These are phyloP conservation scores for Neurospora hispaniola DNA, from an alignment of 495 filamentous ascomycete species.

Conservation along the genomic window DNA sequence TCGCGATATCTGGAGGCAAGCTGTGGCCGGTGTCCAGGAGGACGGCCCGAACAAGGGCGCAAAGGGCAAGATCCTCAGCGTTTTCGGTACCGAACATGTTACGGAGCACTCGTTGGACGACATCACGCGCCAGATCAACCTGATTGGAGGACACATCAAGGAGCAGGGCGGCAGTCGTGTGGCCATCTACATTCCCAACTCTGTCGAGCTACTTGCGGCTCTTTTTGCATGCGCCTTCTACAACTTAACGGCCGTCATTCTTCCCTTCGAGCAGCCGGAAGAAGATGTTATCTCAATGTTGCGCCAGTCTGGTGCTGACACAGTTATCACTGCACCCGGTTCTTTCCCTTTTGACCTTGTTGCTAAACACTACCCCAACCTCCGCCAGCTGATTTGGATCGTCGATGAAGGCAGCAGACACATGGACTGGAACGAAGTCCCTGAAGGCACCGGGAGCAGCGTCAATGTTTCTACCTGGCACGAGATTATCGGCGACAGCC, in stretches of 20 bases:
- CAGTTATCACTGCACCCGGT: constrained; percentile 77
- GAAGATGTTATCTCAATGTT: constrained; percentile 59
- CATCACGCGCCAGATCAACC: constrained; percentile 75
- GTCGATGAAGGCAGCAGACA: constrained; percentile 85
- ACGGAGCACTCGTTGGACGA: constrained; percentile 58
- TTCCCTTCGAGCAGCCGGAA: constrained; percentile 69
- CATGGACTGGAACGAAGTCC: constrained; percentile 80
- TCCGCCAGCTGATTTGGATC: constrained; percentile 83
- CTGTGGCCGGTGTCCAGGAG: constrained; percentile 50
- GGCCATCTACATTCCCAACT: constrained; percentile 88
- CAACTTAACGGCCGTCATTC: constrained; percentile 60
- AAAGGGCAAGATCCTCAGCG: constrained; percentile 68
- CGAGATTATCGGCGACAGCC: constrained; percentile 61
- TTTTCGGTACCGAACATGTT: constrained; percentile 63
- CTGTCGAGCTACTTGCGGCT: constrained; percentile 67
- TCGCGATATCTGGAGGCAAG: constrained; percentile 82
- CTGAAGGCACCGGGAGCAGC: constrained; percentile 56
- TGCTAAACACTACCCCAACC: constrained; percentile 50
- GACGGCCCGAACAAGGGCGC: constrained; percentile 48
- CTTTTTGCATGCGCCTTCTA: constrained; percentile 68
- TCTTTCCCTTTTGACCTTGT: constrained; percentile 70
- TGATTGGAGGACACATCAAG: constrained; percentile 65
- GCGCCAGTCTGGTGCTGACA: constrained; percentile 59
- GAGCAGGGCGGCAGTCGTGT: constrained; percentile 64
- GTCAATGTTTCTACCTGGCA: constrained; percentile 81